Base-by-base conservation (phyloP, 2,329 filamentous ascomycete species). In the Diaporthe sp. region DNA sequence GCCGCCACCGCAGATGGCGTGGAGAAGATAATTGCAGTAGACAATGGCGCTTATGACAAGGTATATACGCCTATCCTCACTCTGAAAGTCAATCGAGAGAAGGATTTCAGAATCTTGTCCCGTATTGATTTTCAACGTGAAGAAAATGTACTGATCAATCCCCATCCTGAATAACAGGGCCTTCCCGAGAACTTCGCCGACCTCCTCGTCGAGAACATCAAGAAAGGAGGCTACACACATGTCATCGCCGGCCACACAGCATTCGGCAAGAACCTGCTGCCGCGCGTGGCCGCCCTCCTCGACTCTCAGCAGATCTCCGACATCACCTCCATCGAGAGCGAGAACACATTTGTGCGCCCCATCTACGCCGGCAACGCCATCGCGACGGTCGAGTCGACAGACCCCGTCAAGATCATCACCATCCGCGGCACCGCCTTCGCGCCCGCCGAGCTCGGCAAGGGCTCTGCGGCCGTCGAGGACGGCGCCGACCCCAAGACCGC, bases 281-380 rank as follows among this genome's bases (percentile, higher is more conserved):
- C 97, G 53, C 93, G 97, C 77, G 94, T 98, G 22, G 95, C 97
- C 28, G 97, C 97, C 28, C 88, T 99, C 74, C 89, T 99, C 76
- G 97, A 99, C 84, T 92, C 93, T 49, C 96, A 98, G 86, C 96
- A 98, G 83, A 92, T 99, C 77, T 98, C 96, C 60, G 97, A 99
- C 83, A 94, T 98, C 79, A 98, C 92, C 25, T 89, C 86, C 1
- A 94, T 99, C 82, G 92, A 98, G 85, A 91, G 91, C 84, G 96
- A 98, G 84, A 96, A 96, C 84, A 98, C 95, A 17, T 99, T 99
- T 82, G 94, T 98, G 73, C 94, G 97, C 75, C 96, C 97, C 39
- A 98, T 99, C 82, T 99, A 99, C 84, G 97, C 97, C 75, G 97
- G 97, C 73, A 99, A 99, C 83, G 97, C 96, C 65, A 98, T 99